Conservation (phyloP, 108 stramenopile genomes). For the Bacterosira constricta region DNA sequence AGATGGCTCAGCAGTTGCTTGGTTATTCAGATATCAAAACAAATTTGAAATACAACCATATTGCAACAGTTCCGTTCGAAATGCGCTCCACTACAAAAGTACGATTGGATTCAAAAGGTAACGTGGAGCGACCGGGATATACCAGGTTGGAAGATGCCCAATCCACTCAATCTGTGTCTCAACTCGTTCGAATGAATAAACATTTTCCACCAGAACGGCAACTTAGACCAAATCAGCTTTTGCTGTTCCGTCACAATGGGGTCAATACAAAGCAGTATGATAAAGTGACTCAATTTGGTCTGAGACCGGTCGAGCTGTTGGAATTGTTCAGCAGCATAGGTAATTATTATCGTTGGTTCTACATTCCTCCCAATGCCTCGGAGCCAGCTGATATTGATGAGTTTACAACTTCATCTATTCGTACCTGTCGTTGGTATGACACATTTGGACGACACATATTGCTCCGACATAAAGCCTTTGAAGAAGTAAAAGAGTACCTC, state of each 20-base stretch:
- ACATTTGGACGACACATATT: neutral
- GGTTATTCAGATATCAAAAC: constrained; percentile 4
- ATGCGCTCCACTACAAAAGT: neutral
- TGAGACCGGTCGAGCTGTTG: constrained; percentile 6
- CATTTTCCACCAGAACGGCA: neutral
- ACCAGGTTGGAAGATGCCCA: no score
- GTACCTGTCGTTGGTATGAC: neutral
- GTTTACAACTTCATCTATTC: neutral
- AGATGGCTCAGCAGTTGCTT: neutral
- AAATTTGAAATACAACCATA: neutral
- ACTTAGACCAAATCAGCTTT: neutral
- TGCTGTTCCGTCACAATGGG: neutral
- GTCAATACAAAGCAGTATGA: neutral
- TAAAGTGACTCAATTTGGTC: constrained; percentile 2
- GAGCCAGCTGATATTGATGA: neutral
- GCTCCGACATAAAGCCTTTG: neutral
- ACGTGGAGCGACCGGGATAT: neutral
- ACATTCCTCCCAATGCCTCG: neutral
- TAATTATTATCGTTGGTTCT: constrained; percentile 1
- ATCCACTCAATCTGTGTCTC: no score
- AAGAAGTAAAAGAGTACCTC: neutral
- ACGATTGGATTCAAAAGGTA: neutral
- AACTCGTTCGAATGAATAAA: no score
- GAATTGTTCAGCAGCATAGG: neutral
- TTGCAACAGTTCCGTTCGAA: constrained; percentile 13